Percentiles rank a stretch among this genome's conserved stretches.
These are phyloP conservation scores for Senna siamea DNA, from an alignment of 306 rosid genomes.

Conservation along the genomic window DNA sequence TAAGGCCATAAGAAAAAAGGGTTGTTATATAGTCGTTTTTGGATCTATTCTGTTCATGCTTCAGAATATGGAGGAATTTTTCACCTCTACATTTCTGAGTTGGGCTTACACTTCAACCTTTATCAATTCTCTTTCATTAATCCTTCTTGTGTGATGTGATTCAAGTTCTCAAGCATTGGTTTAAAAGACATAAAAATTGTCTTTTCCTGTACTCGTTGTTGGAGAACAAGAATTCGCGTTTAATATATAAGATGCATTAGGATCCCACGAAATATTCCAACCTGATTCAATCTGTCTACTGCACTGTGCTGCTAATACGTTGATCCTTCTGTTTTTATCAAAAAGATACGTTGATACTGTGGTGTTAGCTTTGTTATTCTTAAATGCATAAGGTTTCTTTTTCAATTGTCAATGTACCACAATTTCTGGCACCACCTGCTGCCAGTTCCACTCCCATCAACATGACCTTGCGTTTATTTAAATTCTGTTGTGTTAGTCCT, in stretches of 20 bases:
- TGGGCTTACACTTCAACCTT: neutral
- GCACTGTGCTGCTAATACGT: neutral
- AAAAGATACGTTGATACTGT: neutral
- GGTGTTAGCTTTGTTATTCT: neutral
- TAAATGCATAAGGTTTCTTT: neutral
- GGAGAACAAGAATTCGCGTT: neutral
- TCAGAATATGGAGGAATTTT: neutral
- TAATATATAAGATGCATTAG: neutral
- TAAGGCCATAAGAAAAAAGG: neutral
- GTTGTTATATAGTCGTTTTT: too few relatives aligned
- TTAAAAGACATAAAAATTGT: neutral
- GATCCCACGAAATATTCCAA: neutral
- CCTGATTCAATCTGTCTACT: neutral
- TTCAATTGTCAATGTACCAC: neutral
- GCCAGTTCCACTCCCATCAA: neutral
- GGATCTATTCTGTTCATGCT: conserved; percentile 12
- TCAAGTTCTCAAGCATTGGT: neutral
- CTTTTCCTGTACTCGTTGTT: neutral
- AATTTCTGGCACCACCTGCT: conserved; percentile 4
- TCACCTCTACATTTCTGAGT: neutral
- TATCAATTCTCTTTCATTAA: neutral
- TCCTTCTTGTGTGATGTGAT: neutral
- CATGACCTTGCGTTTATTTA: neutral
- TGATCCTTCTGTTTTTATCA: neutral
- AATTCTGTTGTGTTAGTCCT: neutral